Base-by-base conservation (phyloP, 495 filamentous ascomycete genomes). In the Talaromyces nanjingensis region DNA sequence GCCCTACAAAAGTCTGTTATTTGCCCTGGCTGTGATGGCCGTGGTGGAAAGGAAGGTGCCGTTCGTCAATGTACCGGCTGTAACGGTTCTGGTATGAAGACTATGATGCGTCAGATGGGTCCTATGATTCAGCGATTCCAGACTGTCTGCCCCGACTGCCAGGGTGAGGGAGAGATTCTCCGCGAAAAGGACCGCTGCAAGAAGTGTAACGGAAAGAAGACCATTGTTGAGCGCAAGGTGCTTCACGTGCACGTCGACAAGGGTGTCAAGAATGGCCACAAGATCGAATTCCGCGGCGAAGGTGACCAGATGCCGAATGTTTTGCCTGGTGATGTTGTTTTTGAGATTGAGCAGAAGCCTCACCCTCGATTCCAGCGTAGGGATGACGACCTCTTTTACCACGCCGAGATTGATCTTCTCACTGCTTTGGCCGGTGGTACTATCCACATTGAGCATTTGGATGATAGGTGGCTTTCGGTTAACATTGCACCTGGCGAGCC, bases 51-150 rank as follows among this genome's bases (percentile, higher is more conserved):
- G 80, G 94, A 99, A 63, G 94, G 94, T 64, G 90, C 96, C 16
- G 93, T 98, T 68, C 91, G 90, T 79, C 89, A 89, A 66, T 99
- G 94, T 80, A 71, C 85, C 31, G 89, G 89, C 65, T 99, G 94
- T 76, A 91, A 96, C 65, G 94, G 94, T 69, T 84, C 87, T 65
- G 96, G 94, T 77, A 96, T 96, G 91, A 98, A 98, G 87, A 97
- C 90, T 22, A 98, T 99, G 93, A 97, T 98, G 94, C 90, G 94
- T 70, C 96, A 98, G 82, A 98, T 98, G 93, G 94, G 96, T 59
- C 94, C 94, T 60, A 99, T 99, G 94, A 98, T 98, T 72, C 96
- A 98, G 79, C 90, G 94, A 59, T 98, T 98, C 86, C 96, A 98
- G 84, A 98, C 96, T 20, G 92, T 97, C 65, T 99, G 94, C 86